Percentiles rank a stretch among this genome's conserved stretches.
These are phyloP conservation scores for Pythium dissimile DNA, from an alignment of 352 stramenopile genomes.

Conservation along the genomic window DNA sequence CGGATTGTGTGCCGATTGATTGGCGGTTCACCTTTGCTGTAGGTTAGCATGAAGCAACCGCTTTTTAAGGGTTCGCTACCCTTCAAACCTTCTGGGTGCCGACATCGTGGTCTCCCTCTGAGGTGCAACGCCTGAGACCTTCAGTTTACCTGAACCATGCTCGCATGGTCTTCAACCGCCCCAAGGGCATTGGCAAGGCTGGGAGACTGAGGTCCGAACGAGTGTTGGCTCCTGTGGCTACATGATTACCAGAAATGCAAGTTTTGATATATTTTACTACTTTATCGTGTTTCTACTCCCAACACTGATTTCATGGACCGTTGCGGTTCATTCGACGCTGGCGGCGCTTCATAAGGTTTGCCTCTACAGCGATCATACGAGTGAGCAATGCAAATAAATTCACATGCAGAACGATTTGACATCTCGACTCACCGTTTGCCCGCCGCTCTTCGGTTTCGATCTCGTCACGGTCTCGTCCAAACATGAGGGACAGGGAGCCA, in stretches of 20 bases:
- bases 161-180: too few relatives aligned
- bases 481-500: slow-evolving; percentile 11
- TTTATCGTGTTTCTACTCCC: neutral
- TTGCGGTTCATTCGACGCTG: slow-evolving; percentile 13
- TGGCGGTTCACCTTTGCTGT: neutral
- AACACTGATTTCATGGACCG: neutral
- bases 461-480: slow-evolving; percentile 7
- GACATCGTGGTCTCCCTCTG: neutral
- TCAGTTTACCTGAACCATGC: too few relatives aligned
- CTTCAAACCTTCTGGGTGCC: neutral
- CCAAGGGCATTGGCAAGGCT: too few relatives aligned
- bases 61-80: neutral
- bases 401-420: neutral
- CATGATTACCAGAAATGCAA: neutral
- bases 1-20: neutral
- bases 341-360: slow-evolving; percentile 12
- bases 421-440: slow-evolving; percentile 3
- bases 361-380: slow-evolving; percentile 3
- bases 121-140: neutral
- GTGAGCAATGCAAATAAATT: neutral
- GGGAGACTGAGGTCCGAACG: too few relatives aligned
- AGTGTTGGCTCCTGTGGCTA: neutral
- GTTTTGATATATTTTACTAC: neutral
- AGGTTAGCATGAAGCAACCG: neutral
- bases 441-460: slow-evolving; percentile 6